phyloP scores from a whole-genome alignment of 31 red algal genomes.

The Porphyra umbilicalis region DNA sequence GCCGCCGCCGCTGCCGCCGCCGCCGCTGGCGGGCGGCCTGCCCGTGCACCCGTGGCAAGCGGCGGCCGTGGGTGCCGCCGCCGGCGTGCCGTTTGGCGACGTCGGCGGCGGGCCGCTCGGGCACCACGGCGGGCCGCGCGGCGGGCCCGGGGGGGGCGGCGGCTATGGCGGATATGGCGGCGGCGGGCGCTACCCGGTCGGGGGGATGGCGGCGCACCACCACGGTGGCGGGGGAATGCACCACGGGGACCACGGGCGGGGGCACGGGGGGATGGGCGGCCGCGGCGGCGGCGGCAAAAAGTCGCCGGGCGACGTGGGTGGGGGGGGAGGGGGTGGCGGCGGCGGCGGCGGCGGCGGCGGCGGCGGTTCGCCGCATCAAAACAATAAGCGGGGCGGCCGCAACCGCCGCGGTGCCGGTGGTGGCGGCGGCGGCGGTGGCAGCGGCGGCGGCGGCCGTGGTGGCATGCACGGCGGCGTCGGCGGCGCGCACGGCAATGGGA shows the following conservation, averaged over 20 bases:
- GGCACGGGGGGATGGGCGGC: slow-evolving; percentile 1
- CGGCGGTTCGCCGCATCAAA: no score
- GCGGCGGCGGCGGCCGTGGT: slow-evolving; percentile 30
- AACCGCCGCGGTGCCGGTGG: slow-evolving; percentile 27
- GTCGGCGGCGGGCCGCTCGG: neutral
- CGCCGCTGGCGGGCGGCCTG: neutral
- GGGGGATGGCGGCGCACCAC: neutral
- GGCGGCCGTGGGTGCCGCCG: neutral
- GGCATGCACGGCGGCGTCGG: slow-evolving; percentile 9
- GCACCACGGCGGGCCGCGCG: slow-evolving; percentile 1
- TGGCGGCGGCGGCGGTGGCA: slow-evolving; percentile 25
- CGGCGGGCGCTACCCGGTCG: neutral
- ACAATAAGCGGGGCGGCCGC: no score
- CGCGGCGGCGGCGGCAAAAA: neutral
- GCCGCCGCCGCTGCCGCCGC: neutral
- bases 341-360: slow-evolving; percentile 12
- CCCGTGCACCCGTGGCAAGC: neutral
- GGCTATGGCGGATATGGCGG: neutral
- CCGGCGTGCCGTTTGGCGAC: slow-evolving; percentile 7
- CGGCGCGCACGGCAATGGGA: neutral
- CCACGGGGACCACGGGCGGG: neutral
- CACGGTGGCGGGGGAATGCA: neutral
- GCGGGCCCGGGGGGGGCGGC: neutral
- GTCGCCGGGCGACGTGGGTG: slow-evolving; percentile 2
- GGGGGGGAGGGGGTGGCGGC: neutral